Base-by-base conservation (phyloP, 2,329 filamentous ascomycete species). In the Stachybotrys chartarum region DNA sequence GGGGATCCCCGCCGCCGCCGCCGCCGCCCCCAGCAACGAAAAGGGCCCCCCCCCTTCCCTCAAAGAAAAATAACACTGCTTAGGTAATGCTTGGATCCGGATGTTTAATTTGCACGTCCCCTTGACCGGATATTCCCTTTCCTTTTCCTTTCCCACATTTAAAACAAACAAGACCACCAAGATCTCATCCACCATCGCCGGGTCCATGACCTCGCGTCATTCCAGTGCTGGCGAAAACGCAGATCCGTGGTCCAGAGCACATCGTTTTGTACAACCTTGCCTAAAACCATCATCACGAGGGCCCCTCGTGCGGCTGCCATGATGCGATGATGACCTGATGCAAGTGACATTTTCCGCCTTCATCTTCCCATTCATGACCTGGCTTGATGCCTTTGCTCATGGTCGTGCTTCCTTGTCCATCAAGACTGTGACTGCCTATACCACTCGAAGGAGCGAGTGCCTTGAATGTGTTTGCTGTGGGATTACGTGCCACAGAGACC, bases 231-330 rank as follows among this genome's bases (percentile, higher is more conserved):
- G 77, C 80, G 80, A 70, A 75, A 75, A 76, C 70, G 72, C 72
- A 74, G 77, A 76, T 77, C 70, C 56, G 76, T 78, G 74, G 81
- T 82, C 81, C 68, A 84, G 81, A 85, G 67, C 61, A 75, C 80
- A 70, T 70, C 70, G 24, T 24, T 68, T 61, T 67, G 31, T 51
- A 71, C 70, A 76, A 79, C 79, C 75, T 82, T 83, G 79, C 75
- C 75, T 78, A 85, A 85, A 84, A 85, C 82, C 82, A 84, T 85
- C 73, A 77, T 83, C 81, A 83, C 79, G 82, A 85, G 82, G 80
- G 81, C 81, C 81, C 79, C 79, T 78, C 70, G 79, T 69, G 79
- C 72, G 80, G 80, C 79, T 76, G 67, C 80, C 82, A 84, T 83
- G 82, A 84, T 81, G 76, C 79, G 82, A 64, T 82, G 82, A 84